Evolutionary conservation across 164 flowering plant genomes (phyloP), one percentile per base, ranked within the genome.

Genomic region (Chimonanthus salicifolius): DNA sequence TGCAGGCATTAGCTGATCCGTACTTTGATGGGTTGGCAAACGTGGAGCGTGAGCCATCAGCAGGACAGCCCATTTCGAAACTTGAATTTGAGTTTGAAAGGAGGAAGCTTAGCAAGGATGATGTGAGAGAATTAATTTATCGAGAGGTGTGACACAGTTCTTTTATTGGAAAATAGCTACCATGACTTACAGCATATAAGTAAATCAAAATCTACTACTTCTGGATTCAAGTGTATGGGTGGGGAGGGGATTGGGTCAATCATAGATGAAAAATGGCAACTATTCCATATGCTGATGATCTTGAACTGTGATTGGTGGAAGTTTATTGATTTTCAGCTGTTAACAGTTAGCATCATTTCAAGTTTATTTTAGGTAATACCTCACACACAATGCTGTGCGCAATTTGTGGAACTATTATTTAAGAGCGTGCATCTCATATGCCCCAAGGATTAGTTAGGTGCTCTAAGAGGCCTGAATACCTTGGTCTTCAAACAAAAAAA

Each of bases 11-110:
- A 75, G 84, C 97, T 72, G 92, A 94, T 85, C 97, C 97, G 46
- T 94, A 92, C 72, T 92, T 94, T 73, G 46, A 72, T 67, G 95
- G 94, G 16, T 82, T 94, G 83, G 87, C 94, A 69, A 89, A 90
- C 78, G 78, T 84, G 77, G 88, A 88, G 18, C 78, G 82, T 69
- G 98, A 94, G 78, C 97, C 97, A 71, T 84, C 90, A 43, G 89
- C 83, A 4, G 10, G 4, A 54, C 86, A 85, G 67, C 92, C 91
- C 62, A 92, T 94, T 78, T 89, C 97, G 47, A 92, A 91, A 79
- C 86, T 94, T 44, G 97, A 91, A 81, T 94, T 94, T 83, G 97
- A 89, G 71, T 94, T 94, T 85, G 98, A 94, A 74, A 89, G 92
- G 77, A 88, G 92, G 80, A 92, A 84, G 78, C 67, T 94, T 79